Evolutionary conservation across 495 filamentous ascomycete species (phyloP).

Genomic region (Xanthoparmelia taractica): DNA sequence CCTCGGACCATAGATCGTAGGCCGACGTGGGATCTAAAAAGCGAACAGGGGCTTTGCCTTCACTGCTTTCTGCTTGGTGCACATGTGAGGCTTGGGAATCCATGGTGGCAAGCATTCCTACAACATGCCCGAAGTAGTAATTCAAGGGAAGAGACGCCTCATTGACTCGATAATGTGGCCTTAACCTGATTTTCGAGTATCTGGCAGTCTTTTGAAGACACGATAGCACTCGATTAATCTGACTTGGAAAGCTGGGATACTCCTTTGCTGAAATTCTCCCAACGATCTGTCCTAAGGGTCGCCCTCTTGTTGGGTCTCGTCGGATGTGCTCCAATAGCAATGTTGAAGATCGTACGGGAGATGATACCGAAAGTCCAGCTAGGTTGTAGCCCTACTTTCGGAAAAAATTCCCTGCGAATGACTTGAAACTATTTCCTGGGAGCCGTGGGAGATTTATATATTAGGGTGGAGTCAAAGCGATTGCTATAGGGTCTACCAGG

Average conservation of each 20-base stretch:
- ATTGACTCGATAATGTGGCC: no score
- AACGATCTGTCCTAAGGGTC: neutral
- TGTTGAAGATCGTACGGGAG: no score
- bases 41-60: neutral
- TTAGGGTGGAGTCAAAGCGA: no score
- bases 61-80: neutral
- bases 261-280: neutral
- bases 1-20: constrained; percentile 42
- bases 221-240: no score
- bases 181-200: no score
- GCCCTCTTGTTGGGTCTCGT: neutral
- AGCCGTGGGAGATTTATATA: no score
- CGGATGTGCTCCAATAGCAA: neutral
- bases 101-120: neutral
- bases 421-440: no score
- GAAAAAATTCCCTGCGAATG: no score
- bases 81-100: neutral
- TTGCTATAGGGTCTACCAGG: no score
- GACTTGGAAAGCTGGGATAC: neutral
- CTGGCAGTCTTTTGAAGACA: neutral
- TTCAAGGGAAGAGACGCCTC: neutral
- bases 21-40: constrained; percentile 22
- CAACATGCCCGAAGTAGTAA: neutral
- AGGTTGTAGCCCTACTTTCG: no score
- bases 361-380: no score